phyloP scores from a whole-genome alignment of 768 basidiomycete species.

The Mycena epipterygia region DNA sequence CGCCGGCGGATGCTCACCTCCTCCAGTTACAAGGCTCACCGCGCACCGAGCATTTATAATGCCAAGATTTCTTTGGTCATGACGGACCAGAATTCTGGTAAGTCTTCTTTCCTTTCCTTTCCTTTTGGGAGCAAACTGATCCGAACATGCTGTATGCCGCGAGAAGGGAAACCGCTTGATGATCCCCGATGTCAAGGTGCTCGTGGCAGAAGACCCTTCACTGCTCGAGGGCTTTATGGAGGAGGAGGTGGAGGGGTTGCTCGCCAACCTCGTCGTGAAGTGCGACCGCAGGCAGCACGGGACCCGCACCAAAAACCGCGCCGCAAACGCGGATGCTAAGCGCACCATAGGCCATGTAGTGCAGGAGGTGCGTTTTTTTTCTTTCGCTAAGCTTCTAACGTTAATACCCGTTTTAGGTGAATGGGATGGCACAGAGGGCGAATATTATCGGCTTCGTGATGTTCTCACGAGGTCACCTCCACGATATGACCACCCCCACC shows the following conservation, averaged over 20 bases:
- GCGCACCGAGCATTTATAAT: neutral
- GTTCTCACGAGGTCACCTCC: neutral
- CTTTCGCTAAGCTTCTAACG: neutral
- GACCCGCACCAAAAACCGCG: neutral
- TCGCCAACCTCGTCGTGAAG: neutral
- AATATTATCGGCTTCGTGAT: slow-evolving; percentile 2
- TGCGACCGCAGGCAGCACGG: neutral
- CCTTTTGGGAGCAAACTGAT: neutral
- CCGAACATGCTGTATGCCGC: neutral
- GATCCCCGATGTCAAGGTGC: neutral
- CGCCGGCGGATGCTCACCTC: neutral
- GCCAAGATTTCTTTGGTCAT: neutral
- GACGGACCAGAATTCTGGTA: neutral
- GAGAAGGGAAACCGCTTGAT: neutral
- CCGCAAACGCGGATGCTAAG: neutral
- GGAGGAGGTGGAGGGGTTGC: neutral
- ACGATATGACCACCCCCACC: neutral
- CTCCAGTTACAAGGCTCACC: neutral
- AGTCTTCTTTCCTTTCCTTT: neutral
- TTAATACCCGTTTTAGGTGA: neutral
- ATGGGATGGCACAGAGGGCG: neutral
- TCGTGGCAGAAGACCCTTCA: neutral
- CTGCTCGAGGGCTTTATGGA: neutral
- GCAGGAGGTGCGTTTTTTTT: neutral
- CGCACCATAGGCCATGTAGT: neutral